phyloP scores from a whole-genome alignment of 2,329 filamentous ascomycete species.

The Ceratocystis ficicola region DNA sequence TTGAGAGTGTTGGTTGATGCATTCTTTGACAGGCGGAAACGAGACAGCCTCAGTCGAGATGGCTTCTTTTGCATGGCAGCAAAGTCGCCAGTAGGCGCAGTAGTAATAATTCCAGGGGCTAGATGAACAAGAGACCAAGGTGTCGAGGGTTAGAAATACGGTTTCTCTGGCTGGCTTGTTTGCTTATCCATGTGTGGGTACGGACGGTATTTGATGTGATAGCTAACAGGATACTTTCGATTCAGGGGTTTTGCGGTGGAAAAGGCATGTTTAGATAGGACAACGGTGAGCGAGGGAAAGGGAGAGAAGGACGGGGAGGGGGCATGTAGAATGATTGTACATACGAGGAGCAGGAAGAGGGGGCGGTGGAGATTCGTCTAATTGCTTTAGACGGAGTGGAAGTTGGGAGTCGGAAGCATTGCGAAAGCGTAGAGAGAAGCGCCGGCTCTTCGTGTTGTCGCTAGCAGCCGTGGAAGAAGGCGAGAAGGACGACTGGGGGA shows the following conservation, averaged over 20 bases:
- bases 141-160: neutral
- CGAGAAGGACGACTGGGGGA: conserved; percentile 10
- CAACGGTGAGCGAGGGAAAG: neutral
- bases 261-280: neutral
- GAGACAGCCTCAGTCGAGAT: conserved; percentile 43
- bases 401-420: conserved; percentile 90
- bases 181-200: no score
- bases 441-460: conserved; percentile 39
- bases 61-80: conserved; percentile 42
- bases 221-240: neutral
- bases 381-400: conserved; percentile 60
- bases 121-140: conserved; percentile 18
- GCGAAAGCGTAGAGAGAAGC: conserved; percentile 66
- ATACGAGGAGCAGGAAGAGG: conserved; percentile 46
- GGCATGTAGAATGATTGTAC: conserved; percentile 20
- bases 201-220: neutral
- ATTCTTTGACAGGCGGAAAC: conserved; percentile 43
- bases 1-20: conserved; percentile 23
- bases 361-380: conserved; percentile 42
- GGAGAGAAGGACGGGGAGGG: neutral
- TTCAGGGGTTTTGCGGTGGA: conserved; percentile 2
- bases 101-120: conserved; percentile 76
- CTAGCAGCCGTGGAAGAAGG: conserved; percentile 23
- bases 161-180: neutral
- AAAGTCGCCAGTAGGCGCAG: conserved; percentile 64